Conservation (phyloP, 768 basidiomycete species). For the Tulasnella sp. region DNA sequence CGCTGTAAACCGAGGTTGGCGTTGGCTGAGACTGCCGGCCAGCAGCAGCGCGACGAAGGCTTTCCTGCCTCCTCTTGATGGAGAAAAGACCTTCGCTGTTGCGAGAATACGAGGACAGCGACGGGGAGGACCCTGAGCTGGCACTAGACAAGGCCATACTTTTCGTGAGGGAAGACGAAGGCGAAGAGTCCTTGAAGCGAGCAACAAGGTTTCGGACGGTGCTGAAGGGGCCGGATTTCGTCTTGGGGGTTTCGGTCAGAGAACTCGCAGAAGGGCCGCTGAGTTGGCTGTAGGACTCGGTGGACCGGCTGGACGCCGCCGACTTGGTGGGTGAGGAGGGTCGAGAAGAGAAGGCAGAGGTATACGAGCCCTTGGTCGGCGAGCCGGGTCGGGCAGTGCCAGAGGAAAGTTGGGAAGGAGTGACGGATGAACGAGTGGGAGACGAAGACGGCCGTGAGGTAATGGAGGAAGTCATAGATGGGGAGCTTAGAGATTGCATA, state of each 20-base stretch:
- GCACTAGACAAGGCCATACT: neutral
- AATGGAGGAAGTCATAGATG: neutral
- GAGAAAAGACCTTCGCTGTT: conserved; percentile 40
- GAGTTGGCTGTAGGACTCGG: conserved; percentile 18
- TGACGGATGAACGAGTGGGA: conserved; percentile 22
- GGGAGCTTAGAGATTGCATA: conserved; percentile 3
- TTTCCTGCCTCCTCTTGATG: conserved; percentile 33
- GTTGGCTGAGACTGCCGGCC: neutral
- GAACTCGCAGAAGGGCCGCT: neutral
- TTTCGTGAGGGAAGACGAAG: neutral
- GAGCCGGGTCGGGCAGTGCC: conserved; percentile 35
- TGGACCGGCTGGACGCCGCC: conserved; percentile 33
- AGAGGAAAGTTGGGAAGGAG: conserved; percentile 35
- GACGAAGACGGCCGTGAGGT: conserved; percentile 40
- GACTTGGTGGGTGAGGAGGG: conserved; percentile 40
- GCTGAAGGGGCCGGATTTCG: neutral
- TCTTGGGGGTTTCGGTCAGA: neutral
- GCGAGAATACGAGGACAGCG: conserved; percentile 28
- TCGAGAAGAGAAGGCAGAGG: conserved; percentile 25
- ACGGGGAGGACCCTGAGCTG: conserved; percentile 36
- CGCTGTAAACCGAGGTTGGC: neutral
- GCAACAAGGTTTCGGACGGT: conserved; percentile 59
- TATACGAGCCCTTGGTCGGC: conserved; percentile 12
- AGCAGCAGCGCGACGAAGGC: conserved; percentile 5
- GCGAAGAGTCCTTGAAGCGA: conserved; percentile 55